Conservation (phyloP, 148 eudicot genomes). For the Rhododendron molle region DNA sequence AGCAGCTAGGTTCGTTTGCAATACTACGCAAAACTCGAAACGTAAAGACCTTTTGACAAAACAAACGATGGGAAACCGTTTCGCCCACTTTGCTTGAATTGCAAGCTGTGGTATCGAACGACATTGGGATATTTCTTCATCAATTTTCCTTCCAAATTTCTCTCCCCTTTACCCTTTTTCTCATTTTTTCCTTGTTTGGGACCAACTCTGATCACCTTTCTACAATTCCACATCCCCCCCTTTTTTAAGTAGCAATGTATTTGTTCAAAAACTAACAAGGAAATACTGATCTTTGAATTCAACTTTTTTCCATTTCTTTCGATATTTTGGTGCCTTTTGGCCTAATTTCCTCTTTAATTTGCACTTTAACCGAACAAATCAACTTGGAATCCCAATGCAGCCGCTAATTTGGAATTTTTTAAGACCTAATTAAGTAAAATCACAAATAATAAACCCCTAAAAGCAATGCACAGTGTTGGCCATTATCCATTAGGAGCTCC, state of each 20-base stretch:
- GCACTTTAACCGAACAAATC: not conserved
- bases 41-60: too few relatives aligned
- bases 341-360: not conserved
- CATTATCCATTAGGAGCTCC: slow-evolving; percentile 11
- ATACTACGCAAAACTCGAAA: too few relatives aligned
- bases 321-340: not conserved
- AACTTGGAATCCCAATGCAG: slow-evolving; percentile 14
- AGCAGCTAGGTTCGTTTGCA: too few relatives aligned
- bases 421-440: not conserved
- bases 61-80: slow-evolving; percentile 11
- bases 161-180: not conserved
- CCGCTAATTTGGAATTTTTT: slow-evolving; percentile 12
- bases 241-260: not conserved
- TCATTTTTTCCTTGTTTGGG: not conserved
- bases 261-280: not conserved
- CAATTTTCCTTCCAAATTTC: not conserved
- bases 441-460: not conserved
- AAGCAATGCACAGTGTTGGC: slow-evolving; percentile 12
- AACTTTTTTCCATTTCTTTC: not conserved
- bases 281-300: not conserved
- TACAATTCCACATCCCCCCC: not conserved
- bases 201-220: not conserved
- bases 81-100: slow-evolving; percentile 18
- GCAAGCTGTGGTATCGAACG: slow-evolving; percentile 1
- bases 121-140: not conserved